phyloP scores from a whole-genome alignment of 495 filamentous ascomycete species.

The Trichoderma virens region DNA sequence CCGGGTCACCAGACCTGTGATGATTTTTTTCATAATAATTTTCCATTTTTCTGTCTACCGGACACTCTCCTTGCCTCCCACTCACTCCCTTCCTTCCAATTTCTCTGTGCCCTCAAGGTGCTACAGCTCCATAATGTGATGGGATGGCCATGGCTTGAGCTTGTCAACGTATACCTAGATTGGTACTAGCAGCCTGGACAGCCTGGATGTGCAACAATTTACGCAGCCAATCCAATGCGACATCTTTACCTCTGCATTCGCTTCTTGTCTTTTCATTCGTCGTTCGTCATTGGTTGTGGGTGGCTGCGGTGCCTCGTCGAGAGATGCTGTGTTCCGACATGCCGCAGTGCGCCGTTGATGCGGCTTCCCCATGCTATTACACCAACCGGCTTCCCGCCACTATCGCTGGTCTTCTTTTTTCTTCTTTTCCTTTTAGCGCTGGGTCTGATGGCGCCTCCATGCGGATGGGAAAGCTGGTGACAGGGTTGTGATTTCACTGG shows the following conservation, averaged over 20 bases:
- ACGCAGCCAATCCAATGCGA: not conserved
- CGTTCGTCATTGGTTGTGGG: not conserved
- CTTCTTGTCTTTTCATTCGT: not conserved
- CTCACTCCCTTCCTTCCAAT: not conserved
- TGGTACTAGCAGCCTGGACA: not conserved
- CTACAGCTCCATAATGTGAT: not conserved
- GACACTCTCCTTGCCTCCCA: not conserved
- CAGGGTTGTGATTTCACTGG: not conserved
- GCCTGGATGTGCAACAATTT: not conserved
- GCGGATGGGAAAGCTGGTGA: not conserved
- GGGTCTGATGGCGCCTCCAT: not conserved
- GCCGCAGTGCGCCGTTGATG: not conserved
- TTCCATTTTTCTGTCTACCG: no score
- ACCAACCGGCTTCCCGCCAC: not conserved
- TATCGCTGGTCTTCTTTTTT: not conserved
- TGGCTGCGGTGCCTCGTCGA: not conserved
- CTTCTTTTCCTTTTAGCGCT: not conserved
- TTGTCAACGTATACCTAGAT: no score
- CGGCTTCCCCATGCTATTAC: not conserved
- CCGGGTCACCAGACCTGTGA: slow-evolving; percentile 1
- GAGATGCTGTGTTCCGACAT: slow-evolving; percentile 1
- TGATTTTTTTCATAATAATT: not conserved
- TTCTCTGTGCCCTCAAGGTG: not conserved
- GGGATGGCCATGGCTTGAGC: not conserved
- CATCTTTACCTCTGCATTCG: not conserved